phyloP scores from a whole-genome alignment of 345 rosid species.

The Corchorus capsularis region DNA sequence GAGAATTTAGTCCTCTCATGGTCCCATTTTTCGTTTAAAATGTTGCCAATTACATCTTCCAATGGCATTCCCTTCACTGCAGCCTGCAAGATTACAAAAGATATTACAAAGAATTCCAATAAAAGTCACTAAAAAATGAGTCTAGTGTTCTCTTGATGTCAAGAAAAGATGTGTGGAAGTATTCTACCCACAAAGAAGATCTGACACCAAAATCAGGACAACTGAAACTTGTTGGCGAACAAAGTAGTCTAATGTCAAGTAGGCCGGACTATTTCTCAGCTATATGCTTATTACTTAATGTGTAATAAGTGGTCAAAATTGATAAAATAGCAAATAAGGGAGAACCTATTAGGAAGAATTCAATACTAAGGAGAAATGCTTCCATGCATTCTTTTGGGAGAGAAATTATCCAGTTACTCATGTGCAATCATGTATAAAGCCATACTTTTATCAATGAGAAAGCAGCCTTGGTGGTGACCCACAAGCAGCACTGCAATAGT shows the following conservation, averaged over 20 bases:
- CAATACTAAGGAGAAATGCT: background rate
- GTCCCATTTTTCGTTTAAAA: slow-evolving; percentile 80
- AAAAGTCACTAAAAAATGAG: background rate
- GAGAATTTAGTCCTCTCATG: slow-evolving; percentile 84
- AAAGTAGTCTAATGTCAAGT: background rate
- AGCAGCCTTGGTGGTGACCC: background rate
- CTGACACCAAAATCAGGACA: background rate
- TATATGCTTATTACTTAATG: background rate
- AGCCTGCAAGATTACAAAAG: slow-evolving; percentile 43
- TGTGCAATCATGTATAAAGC: background rate
- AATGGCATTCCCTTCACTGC: slow-evolving; percentile 52
- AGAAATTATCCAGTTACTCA: background rate
- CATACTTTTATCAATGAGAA: background rate
- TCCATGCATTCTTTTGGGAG: background rate
- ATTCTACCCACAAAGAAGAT: background rate
- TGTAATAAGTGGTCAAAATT: background rate
- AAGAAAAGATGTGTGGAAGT: background rate
- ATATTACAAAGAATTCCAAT: background rate
- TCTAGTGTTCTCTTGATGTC: background rate
- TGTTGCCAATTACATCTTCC: slow-evolving; percentile 54
- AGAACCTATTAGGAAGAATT: background rate
- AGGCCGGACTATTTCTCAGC: background rate
- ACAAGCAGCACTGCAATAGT: background rate
- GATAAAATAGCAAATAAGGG: slow-evolving; percentile 5
- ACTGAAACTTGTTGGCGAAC: background rate